Evolutionary conservation across 2,329 filamentous ascomycete species (phyloP), one percentile per base, ranked within the genome.

Genomic region (Scedosporium dehoogii): DNA sequence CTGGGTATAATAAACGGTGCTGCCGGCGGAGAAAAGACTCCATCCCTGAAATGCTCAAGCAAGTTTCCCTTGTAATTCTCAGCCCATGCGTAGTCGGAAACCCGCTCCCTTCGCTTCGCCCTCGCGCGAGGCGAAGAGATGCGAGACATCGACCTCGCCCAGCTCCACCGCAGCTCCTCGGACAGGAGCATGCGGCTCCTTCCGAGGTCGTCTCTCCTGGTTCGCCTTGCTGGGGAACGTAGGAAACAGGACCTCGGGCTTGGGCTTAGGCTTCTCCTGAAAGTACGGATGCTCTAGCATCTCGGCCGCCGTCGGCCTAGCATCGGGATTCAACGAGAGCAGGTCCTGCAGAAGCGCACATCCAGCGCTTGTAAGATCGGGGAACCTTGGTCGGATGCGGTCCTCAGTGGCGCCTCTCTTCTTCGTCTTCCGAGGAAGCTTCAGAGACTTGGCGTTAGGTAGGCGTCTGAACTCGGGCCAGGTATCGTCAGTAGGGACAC

Each of bases 201-300:
- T 27, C 64, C 84, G 80, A 44, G 84, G 80, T 66, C 90, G 79
- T 70, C 87, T 88, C 79, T 99, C 94, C 78, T 94, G 89, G 1
- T 92, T 91, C 0, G 94, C 94, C 74, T 96, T 97, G 69, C 90
- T 94, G 0, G 94, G 94, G 72, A 97, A 99, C 0, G 94, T 97
- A 2, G 94, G 94, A 71, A 99, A 97, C 87, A 99, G 88, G 69
- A 88, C 89, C 71, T 91, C 89, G 6, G 88, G 86, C 76, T 97
- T 97, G 1, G 92, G 91, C 64, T 89, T 89, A 0, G 94, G 94
- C 68, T 96, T 89, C 75, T 97, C 92, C 18, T 74, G 79, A 74
- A 99, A 99, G 73, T 96, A 99, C 42, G 85, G 80, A 73, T 97
- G 91, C 58, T 81, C 78, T 42, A 97, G 80, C 72, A 96, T 86